Evolutionary conservation across 2,329 filamentous ascomycete species (phyloP), one percentile per base, ranked within the genome.

Genomic region (Fusarium lyarnte): DNA sequence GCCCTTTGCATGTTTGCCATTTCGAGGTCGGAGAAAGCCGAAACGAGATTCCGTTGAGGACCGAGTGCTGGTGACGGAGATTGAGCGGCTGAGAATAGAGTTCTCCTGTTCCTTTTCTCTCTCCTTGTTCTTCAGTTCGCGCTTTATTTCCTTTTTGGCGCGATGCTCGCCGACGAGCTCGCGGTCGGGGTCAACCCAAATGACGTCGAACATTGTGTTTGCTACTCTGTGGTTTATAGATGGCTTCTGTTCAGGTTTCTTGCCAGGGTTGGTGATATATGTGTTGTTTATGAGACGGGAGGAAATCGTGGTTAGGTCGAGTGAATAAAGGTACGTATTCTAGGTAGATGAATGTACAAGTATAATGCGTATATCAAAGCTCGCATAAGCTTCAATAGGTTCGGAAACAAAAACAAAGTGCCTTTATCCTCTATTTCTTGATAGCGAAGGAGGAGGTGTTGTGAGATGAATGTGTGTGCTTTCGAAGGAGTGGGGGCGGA

Each of bases 131-230:
- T 79, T 77, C 60, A 80, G 77, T 31, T 79, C 78, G 33, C 76
- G 82, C 46, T 75, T 76, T 58, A 71, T 79, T 68, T 85, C 84
- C 73, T 88, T 89, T 52, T 84, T 85, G 4, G 85, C 82, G 21
- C 85, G 84, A 60, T 85, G 83, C 76, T 90, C 85, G 6, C 87
- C 86, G 21, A 89, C 84, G 13, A 84, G 82, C 79, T 90, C 86
- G 63, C 83, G 81, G 54, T 86, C 82, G 27, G 85, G 86, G 63
- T 89, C 88, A 8, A 87, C 87, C 88, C 88, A 90, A 51, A 88
- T 80, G 36, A 90, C 85, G 76, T 89, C 87, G 76, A 88, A 90
- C 88, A 90, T 90, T 47, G 63, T 78, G 73, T 36, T 52, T n/a
- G 10, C 25, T 6, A 19, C 23, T 27, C 25, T 53, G 3, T 27